Percentiles rank a stretch among this genome's conserved stretches.
Conservation (phyloP, 495 filamentous ascomycete genomes). For the Lindgomyces ingoldianus region DNA sequence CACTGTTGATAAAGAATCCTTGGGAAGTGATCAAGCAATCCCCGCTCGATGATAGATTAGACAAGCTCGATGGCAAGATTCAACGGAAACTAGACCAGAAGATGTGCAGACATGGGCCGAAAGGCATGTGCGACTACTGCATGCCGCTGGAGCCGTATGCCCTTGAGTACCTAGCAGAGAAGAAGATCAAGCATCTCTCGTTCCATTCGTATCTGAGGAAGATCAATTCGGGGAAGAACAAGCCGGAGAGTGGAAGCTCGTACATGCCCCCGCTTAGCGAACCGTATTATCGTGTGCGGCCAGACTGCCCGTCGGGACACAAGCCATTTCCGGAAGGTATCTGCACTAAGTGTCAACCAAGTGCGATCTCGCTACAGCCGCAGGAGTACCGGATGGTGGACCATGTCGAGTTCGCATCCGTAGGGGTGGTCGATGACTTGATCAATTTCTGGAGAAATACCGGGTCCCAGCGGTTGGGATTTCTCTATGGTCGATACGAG, state of each 20-base stretch:
- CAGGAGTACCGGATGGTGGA: conserved; percentile 98
- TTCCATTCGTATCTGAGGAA: conserved; percentile 95
- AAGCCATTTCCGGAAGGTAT: conserved; percentile 95
- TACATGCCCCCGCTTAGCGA: conserved; percentile 96
- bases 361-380: conserved; percentile 91
- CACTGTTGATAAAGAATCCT: conserved; percentile 73
- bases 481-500: conserved; percentile 86
- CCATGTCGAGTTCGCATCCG: conserved; percentile 91
- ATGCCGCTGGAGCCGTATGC: conserved; percentile 97
- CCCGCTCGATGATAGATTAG: conserved; percentile 77
- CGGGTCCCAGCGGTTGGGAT: conserved; percentile 79
- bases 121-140: conserved; percentile 99
- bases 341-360: conserved; percentile 97
- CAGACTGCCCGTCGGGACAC: conserved; percentile 89
- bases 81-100: conserved; percentile 69
- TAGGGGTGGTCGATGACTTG: conserved; percentile 78
- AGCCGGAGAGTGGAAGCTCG: conserved; percentile 83
- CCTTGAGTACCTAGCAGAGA: conserved; percentile 79
- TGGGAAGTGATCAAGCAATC: conserved; percentile 93
- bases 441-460: conserved; percentile 89
- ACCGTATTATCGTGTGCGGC: conserved; percentile 86
- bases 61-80: conserved; percentile 93
- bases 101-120: conserved; percentile 93
- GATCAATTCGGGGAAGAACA: conserved; percentile 93
- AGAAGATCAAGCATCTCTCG: conserved; percentile 97